Evolutionary conservation across 1,284 basidiomycete genomes (phyloP).

Genomic region (Exobasidium cylindrosporum): DNA sequence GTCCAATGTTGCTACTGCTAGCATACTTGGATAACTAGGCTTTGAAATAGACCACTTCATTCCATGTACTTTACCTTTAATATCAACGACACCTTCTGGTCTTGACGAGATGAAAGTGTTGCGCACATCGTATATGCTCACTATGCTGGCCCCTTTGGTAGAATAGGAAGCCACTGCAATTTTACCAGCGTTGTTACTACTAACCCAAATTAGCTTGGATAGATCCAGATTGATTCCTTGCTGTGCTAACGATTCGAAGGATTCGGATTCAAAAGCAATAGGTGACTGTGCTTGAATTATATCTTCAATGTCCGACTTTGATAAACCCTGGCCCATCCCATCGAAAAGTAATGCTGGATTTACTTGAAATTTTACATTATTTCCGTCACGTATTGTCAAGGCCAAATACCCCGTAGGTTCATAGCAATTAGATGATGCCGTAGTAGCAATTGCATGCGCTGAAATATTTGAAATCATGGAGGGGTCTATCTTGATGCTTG

Average conservation of each 20-base stretch:
- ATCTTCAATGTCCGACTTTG: neutral
- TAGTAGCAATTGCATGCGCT: neutral
- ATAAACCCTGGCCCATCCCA: slow-evolving; percentile 28
- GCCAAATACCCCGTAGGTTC: slow-evolving; percentile 21
- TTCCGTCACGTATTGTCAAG: slow-evolving; percentile 7
- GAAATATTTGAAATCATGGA: slow-evolving; percentile 11
- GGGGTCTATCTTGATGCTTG: slow-evolving; percentile 16
- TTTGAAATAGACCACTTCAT: neutral
- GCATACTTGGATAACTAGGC: neutral
- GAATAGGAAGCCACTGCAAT: neutral
- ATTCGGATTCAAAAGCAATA: neutral
- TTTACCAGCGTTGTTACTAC: neutral
- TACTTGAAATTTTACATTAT: slow-evolving; percentile 19
- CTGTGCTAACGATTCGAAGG: neutral
- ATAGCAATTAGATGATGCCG: slow-evolving; percentile 21
- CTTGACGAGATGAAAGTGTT: neutral
- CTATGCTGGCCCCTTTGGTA: neutral
- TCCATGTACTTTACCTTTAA: neutral
- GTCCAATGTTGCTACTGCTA: neutral
- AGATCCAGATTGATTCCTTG: neutral
- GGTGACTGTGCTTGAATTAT: neutral
- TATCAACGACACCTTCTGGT: neutral
- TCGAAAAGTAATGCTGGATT: slow-evolving; percentile 39
- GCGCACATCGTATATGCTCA: neutral
- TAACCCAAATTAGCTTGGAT: neutral